phyloP scores from a whole-genome alignment of 73 alveolate genomes.

The Uronychia setigera region DNA sequence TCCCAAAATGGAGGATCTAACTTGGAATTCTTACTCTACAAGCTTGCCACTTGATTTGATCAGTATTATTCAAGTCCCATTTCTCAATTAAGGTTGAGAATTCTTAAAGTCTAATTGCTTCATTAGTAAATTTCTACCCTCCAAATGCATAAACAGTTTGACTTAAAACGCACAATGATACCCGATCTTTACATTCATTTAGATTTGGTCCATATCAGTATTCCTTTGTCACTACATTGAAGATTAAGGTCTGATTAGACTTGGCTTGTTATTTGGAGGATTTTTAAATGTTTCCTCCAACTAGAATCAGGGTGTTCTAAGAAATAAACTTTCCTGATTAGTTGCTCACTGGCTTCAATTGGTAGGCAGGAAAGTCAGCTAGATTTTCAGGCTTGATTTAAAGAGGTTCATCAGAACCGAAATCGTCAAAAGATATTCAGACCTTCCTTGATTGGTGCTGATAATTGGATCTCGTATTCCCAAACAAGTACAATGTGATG shows the following conservation, averaged over 20 bases:
- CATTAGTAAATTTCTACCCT: neutral
- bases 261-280: neutral
- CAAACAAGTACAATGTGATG: neutral
- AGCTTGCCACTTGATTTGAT: neutral
- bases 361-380: neutral
- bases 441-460: neutral
- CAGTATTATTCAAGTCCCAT: neutral
- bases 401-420: neutral
- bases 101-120: neutral
- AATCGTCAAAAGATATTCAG: neutral
- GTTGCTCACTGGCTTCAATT: neutral
- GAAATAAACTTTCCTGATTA: neutral
- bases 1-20: neutral
- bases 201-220: neutral
- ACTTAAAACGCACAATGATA: neutral
- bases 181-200: neutral
- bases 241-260: neutral
- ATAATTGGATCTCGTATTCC: neutral
- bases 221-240: neutral
- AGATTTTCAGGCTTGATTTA: neutral
- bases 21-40: neutral
- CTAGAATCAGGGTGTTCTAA: neutral
- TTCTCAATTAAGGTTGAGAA: neutral
- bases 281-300: neutral
- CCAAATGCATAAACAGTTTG: neutral